Evolutionary conservation across 164 flowering plant genomes (phyloP).

Genomic region (Protea cynaroides): DNA sequence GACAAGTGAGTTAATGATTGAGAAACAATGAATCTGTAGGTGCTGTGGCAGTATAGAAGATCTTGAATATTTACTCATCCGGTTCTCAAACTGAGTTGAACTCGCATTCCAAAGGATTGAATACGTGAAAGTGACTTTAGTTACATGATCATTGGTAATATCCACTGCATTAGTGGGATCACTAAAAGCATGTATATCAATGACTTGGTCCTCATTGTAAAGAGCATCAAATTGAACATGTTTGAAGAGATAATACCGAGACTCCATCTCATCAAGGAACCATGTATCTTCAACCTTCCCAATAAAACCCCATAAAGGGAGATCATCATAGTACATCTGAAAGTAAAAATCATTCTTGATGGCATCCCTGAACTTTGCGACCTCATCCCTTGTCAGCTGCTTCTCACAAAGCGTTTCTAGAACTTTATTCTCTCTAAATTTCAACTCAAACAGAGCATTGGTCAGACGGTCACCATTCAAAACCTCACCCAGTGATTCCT

Average conservation of each 20-base stretch:
- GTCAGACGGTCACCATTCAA: slow-evolving; percentile 68
- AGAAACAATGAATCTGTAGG: slow-evolving; percentile 62
- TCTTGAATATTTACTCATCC: slow-evolving; percentile 56
- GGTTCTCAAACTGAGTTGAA: slow-evolving; percentile 29
- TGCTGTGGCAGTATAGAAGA: slow-evolving; percentile 40
- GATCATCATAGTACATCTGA: slow-evolving; percentile 83
- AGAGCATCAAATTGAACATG: slow-evolving; percentile 59
- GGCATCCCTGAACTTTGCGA: slow-evolving; percentile 56
- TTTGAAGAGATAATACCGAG: slow-evolving; percentile 57
- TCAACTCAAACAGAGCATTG: slow-evolving; percentile 42
- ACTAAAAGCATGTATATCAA: slow-evolving; percentile 55
- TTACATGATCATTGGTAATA: slow-evolving; percentile 50
- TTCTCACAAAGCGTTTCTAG: slow-evolving; percentile 40
- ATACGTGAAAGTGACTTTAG: slow-evolving; percentile 52
- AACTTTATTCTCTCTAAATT: slow-evolving; percentile 44
- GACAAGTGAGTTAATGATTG: slow-evolving; percentile 49
- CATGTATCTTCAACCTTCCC: slow-evolving; percentile 57
- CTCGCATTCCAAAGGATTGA: slow-evolving; percentile 66
- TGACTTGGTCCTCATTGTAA: slow-evolving; percentile 54
- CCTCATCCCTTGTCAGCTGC: slow-evolving; percentile 36
- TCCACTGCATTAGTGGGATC: slow-evolving; percentile 63
- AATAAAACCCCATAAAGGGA: slow-evolving; percentile 80
- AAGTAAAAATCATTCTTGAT: slow-evolving; percentile 60
- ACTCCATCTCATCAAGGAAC: slow-evolving; percentile 16
- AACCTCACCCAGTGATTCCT: slow-evolving; percentile 69